Evolutionary conservation across 352 stramenopile genomes (phyloP), one percentile per base, ranked within the genome.

Genomic region (Phytopythium vexans): DNA sequence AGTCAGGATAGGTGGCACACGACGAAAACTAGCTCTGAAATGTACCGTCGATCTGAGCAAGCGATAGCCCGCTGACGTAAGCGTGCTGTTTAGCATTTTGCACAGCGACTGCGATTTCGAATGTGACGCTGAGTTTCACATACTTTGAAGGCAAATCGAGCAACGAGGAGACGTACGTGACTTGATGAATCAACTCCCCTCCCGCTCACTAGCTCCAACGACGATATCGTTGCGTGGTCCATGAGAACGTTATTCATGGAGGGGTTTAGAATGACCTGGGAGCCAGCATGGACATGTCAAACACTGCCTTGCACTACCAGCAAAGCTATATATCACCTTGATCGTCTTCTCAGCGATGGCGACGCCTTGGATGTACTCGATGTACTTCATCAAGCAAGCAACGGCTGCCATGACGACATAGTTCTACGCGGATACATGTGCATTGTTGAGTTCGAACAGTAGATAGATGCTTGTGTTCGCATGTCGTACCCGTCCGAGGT

Each of bases 361-460:
- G 6, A 95, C 76, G 8, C 85, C 85, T 70, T 95, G 85, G 36
- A 92, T 89, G 47, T 82, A 90, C 58, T 95, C 86, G 34, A 94
- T 68, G 63, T 95, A 95, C 58, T 88, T 80, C 72, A 94, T 85
- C 47, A 92, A 56, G 52, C 83, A 92, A 1, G 83, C 76, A 4
- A 92, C 74, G 2, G 86, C 80, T 5, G 78, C 86, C 82, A 92
- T 95, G 31, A 74, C 66, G 15, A 95, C 76, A 49, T 95, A 92
- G 41, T 94, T 91, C 86, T 95, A 31, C 16, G 14, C 41, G 1
- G 35, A 48, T n/a, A 15, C 14, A 51, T 15, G 44, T 4, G n/a
- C 3, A 41, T 56, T 38, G 41, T 45, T 49, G 21, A 27, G 21
- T 27, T 27, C 21, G 21, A 27, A 27, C 1, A 27, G 21, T 27